Evolutionary conservation across 2,329 filamentous ascomycete genomes (phyloP), one percentile per base, ranked within the genome.

Genomic region (Penicillium sp.): DNA sequence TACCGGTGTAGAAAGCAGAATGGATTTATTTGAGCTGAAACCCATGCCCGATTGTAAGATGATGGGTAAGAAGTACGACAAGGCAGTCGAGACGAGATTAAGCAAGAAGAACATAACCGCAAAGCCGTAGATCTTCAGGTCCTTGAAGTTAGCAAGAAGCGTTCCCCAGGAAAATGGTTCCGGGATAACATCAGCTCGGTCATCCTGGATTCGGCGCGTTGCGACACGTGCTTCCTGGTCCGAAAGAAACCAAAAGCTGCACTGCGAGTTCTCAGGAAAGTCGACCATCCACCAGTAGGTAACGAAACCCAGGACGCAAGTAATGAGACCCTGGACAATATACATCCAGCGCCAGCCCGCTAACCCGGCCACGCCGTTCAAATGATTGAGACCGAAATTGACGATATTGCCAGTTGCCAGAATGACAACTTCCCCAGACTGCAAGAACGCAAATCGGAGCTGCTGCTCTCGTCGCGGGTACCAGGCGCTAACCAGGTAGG

Each of bases 231-330:
- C 79, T 67, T 88, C 85, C 17, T 78, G 73, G 8, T 77, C 66
- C 2, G 77, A 80, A 22, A 88, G 75, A 65, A 88, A 89, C 62
- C 68, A 75, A 60, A 84, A 81, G 48, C 82, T 85, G 12, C 72
- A 72, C 50, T 83, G 76, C 1, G 83, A 78, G 26, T 84, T 77
- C 61, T 88, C 86, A 0, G 86, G 86, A 59, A 89, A 88, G 64
- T 88, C 85, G 40, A 88, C 77, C 74, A 89, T 88, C 86, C 86
- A 88, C 78, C 84, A 87, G 64, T 85, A 88, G 0, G 85, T 87
- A 12, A 79, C 55, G 30, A 86, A 63, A 3, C 85, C 85, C 19
- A 89, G 72, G 22, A 84, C 53, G 56, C 79, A 79, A 5, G 86
- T 80, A 61, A 88, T 83, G 10, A 82, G 64, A 0, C 86, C 86